These are phyloP conservation scores for Saturnispora mendoncae DNA, from an alignment of 805 yeast genomes.

Conservation along the genomic window DNA sequence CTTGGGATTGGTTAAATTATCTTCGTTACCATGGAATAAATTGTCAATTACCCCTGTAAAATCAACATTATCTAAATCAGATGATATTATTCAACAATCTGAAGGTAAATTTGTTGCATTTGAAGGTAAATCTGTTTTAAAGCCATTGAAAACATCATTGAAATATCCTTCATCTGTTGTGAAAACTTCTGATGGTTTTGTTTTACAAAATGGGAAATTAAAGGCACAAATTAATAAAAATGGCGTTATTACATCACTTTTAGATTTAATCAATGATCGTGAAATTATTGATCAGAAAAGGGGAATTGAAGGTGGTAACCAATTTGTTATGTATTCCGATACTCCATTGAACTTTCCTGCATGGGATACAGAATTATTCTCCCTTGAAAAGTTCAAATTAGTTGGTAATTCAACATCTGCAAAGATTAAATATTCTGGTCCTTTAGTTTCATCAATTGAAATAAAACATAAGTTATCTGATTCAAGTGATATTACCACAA, in stretches of 20 bases:
- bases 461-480: constrained; percentile 53
- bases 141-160: constrained; percentile 20
- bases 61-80: constrained; percentile 11
- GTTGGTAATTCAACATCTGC: constrained; percentile 34
- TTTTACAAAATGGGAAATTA: constrained; percentile 54
- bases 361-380: constrained; percentile 94
- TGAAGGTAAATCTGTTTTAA: constrained; percentile 18
- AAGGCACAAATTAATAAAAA: constrained; percentile 43
- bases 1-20: constrained; percentile 29
- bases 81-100: constrained; percentile 11
- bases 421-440: constrained; percentile 38
- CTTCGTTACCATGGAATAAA: constrained; percentile 62
- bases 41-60: constrained; percentile 32
- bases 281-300: constrained; percentile 55
- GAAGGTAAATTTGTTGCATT: constrained; percentile 16
- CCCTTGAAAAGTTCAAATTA: constrained; percentile 61
- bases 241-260: constrained; percentile 54
- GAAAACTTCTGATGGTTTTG: constrained; percentile 33
- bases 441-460: constrained; percentile 53
- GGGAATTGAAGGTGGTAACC: constrained; percentile 66
- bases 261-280: constrained; percentile 47
- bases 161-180: constrained; percentile 43
- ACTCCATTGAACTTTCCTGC: constrained; percentile 90
- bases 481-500: constrained; percentile 51
- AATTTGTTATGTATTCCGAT: constrained; percentile 75